These are phyloP conservation scores for Dendrobium officinale DNA, from an alignment of 106 monocot genomes.

Conservation along the genomic window DNA sequence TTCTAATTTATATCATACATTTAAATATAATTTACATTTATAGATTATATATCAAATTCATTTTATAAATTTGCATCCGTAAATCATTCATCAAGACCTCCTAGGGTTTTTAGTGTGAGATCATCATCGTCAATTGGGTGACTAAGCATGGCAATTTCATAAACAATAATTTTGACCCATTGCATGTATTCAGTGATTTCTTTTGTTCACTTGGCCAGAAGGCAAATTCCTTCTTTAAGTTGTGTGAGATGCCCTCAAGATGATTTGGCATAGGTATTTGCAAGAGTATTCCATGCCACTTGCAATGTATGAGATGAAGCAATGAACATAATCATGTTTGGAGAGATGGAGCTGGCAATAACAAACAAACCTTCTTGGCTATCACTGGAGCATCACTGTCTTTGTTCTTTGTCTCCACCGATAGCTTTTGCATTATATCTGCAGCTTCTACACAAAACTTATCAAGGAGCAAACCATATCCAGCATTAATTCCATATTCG, in stretches of 20 bases:
- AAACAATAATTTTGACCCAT: neutral
- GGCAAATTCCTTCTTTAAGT: neutral
- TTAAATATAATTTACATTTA: too few species aligned
- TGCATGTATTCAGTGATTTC: neutral
- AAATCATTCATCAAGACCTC: neutral
- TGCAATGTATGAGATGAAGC: neutral
- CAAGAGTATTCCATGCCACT: neutral
- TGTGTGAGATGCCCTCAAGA: neutral
- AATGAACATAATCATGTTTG: neutral
- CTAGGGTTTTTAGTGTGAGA: neutral
- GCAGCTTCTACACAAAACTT: conserved; percentile 29
- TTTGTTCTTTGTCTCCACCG: conserved; percentile 46
- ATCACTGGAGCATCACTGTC: conserved; percentile 28
- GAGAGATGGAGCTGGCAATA: neutral
- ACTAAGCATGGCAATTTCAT: neutral
- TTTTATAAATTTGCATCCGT: too few species aligned
- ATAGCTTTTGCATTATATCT: conserved; percentile 48
- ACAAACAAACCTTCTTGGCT: conserved; percentile 34
- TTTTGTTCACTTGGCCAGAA: neutral
- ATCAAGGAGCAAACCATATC: conserved; percentile 5
- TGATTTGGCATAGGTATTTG: neutral
- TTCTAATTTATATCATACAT: too few species aligned
- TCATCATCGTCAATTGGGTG: neutral
- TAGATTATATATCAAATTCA: too few species aligned
- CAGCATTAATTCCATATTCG: too few species aligned